Base-by-base conservation (phyloP, 2,329 filamentous ascomycete genomes). In the Alternaria gaisen region DNA sequence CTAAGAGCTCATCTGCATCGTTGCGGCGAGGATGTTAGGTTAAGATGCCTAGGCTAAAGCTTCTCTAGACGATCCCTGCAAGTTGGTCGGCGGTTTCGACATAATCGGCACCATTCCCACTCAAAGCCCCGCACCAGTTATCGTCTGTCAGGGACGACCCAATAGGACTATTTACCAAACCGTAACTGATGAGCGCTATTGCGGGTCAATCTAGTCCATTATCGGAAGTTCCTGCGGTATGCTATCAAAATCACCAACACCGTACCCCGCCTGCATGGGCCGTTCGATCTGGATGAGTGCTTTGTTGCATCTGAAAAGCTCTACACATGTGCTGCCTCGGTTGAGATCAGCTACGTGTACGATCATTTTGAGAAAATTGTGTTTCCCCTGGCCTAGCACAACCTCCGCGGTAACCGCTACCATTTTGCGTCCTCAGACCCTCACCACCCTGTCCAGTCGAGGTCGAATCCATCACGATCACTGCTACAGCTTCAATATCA, bases 41-140 rank as follows among this genome's bases (percentile, higher is more conserved):
- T 48, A 59, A 69, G 59, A 26, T 41, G 51, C 60, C 52, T 63
- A 68, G 60, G 67, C 46, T 46, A 64, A 73, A 67, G 71, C 67
- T 73, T 70, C 46, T 65, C 41, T 24, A n/a, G 24, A 34, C 52
- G 41, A 62, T 40, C 66, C 66, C 61, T 67, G 72, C 60, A 44
- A 36, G 12, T 58, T 52, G 55, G 59, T 56, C 62, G 66, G 68
- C 52, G 36, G 44, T 32, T 32, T 56, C 18, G 57, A 56, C 53
- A 12, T 43, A 63, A 65, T 53, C 28, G 65, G 69, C 28, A 55
- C 32, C 51, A 58, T 46, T 48, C 58, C 56, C 62, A 58, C 41
- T 26, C 18, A 44, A 24, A 47, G 36, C 60, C 59, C 60, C 56
- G 60, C 60, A 62, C 56, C 36, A 43, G 46, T 41, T 30, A 41